A percentile compares a stretch with the other conserved stretches of the same genome.
Evolutionary conservation across 495 filamentous ascomycete species (phyloP).

Genomic region (Xylaria flabelliformis): DNA sequence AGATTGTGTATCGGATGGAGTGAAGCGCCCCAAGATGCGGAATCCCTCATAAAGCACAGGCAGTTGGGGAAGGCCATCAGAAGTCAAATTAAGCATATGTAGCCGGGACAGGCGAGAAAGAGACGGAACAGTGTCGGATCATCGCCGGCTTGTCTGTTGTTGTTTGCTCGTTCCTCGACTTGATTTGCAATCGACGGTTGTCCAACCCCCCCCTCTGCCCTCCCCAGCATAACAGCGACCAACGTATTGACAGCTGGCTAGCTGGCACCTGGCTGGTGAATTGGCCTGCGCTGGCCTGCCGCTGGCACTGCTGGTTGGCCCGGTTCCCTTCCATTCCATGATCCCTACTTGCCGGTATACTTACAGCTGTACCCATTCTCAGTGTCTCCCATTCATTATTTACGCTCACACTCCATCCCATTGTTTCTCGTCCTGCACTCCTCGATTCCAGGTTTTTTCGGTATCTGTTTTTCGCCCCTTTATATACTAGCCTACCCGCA

Average conservation of each 20-base stretch:
- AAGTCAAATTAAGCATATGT: neutral
- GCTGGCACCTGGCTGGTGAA: conserved; percentile 18
- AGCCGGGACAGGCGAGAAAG: conserved; percentile 1
- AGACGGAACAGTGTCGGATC: conserved; percentile 14
- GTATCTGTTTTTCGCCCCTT: conserved; percentile 35
- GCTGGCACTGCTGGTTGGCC: conserved; percentile 6
- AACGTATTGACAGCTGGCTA: conserved; percentile 23
- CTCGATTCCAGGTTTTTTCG: conserved; percentile 18
- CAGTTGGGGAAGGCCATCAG: neutral
- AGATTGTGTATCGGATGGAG: neutral
- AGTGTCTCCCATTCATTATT: conserved; percentile 2
- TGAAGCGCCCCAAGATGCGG: neutral
- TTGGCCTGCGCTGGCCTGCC: neutral
- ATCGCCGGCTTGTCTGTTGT: conserved; percentile 8
- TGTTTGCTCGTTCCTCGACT: conserved; percentile 1
- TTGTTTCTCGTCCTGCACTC: conserved; percentile 10
- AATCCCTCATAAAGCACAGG: neutral
- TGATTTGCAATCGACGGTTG: conserved; percentile 5
- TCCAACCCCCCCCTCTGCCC: neutral
- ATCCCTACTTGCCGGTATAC: neutral
- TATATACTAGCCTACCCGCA: conserved; percentile 27
- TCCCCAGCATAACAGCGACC: neutral
- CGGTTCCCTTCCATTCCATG: conserved; percentile 11
- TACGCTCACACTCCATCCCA: conserved; percentile 18
- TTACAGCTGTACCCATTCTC: conserved; percentile 6